Evolutionary conservation across 1,284 basidiomycete genomes (phyloP).

Genomic region (Pseudozyma sp.): DNA sequence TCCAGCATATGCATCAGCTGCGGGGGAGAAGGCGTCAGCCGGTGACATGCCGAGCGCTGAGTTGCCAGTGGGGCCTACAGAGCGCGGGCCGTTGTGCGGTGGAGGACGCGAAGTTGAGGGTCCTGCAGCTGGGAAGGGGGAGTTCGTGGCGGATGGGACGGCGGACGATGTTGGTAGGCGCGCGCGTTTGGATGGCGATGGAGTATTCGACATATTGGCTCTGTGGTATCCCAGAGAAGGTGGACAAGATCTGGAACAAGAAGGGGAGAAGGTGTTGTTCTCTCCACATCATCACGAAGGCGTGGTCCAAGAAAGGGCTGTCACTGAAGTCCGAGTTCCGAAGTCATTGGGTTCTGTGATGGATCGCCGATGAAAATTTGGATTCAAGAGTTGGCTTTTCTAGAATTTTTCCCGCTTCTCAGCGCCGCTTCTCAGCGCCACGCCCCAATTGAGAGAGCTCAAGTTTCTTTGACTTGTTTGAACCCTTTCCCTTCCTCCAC

Average conservation of each 20-base stretch:
- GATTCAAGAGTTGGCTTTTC: slow-evolving; percentile 7
- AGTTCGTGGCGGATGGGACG: slow-evolving; percentile 23
- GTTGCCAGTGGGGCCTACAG: slow-evolving; percentile 23
- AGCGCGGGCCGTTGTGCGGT: slow-evolving; percentile 19
- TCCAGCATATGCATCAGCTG: slow-evolving; percentile 3
- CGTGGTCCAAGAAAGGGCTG: slow-evolving; percentile 19
- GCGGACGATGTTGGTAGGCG: slow-evolving; percentile 23
- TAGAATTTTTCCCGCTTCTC: slow-evolving; percentile 33
- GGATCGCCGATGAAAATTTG: slow-evolving; percentile 44
- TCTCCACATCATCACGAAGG: background rate
- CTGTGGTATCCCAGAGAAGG: no score
- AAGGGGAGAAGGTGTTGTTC: background rate
- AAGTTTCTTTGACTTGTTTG: slow-evolving; percentile 11
- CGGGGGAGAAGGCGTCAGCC: slow-evolving; percentile 28
- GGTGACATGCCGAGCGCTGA: slow-evolving; percentile 29
- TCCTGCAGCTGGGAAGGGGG: slow-evolving; percentile 16
- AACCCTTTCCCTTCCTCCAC: background rate
- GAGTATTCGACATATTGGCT: slow-evolving; percentile 42
- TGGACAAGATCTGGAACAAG: no score
- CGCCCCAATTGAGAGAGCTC: background rate
- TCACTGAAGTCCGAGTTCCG: slow-evolving; percentile 3
- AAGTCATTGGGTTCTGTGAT: background rate
- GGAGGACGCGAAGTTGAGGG: background rate
- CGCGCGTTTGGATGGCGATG: slow-evolving; percentile 38
- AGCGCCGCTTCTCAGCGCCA: no score